Conservation (phyloP, 306 rosid species). For the Argentina anserina region DNA sequence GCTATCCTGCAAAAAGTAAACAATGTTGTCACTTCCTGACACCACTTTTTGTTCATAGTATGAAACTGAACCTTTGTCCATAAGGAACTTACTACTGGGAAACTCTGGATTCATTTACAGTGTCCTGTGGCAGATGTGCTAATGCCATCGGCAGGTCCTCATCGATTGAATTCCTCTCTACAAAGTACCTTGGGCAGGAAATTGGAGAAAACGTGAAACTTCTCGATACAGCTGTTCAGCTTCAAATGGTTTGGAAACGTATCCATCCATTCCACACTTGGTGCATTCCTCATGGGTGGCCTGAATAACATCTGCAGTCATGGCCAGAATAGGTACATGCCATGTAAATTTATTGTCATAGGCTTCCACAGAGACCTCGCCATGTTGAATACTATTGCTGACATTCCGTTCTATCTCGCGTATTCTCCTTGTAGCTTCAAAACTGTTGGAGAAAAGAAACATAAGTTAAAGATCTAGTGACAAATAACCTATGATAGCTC, state of each 20-base stretch:
- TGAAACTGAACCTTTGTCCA: not conserved
- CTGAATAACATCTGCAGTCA: conserved; percentile 96
- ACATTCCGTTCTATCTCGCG: conserved; percentile 51
- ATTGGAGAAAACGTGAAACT: conserved; percentile 62
- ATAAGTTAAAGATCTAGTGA: not conserved
- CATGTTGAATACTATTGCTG: conserved; percentile 29
- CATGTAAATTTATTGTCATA: conserved; percentile 36
- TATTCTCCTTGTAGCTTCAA: conserved; percentile 69
- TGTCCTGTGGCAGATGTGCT: conserved; percentile 25
- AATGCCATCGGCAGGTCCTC: conserved; percentile 20
- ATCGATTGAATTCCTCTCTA: conserved; percentile 26
- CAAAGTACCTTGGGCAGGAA: conserved; percentile 34
- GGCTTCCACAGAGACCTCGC: conserved; percentile 39
- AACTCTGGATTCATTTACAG: conserved; percentile 34
- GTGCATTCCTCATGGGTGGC: conserved; percentile 82
- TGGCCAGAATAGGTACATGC: conserved; percentile 82
- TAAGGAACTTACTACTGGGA: conserved; percentile 50
- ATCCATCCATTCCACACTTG: conserved; percentile 87
- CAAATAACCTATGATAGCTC: not conserved
- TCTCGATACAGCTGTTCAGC: conserved; percentile 90
- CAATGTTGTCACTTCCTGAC: conserved; percentile 1
- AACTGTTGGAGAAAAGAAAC: conserved; percentile 37
- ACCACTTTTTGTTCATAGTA: not conserved
- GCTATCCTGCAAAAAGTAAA: conserved; percentile 28
- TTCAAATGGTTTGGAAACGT: conserved; percentile 94